Evolutionary conservation across 805 yeast species (phyloP), one percentile per base, ranked within the genome.

Genomic region (Scheffersomyces spartinae): DNA sequence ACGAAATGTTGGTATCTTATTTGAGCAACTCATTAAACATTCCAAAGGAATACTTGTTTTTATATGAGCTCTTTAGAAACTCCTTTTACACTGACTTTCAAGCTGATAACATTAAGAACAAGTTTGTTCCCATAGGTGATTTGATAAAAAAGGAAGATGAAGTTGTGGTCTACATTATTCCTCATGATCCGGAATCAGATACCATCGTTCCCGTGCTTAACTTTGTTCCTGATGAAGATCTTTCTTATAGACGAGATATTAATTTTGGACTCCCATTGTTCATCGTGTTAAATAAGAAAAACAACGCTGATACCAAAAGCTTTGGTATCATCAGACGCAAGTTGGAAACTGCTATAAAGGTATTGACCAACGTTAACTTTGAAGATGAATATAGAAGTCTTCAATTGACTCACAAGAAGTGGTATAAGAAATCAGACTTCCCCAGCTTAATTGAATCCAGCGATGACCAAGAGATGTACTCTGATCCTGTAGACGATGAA

Each of bases 181-280:
- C 70, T 3, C 69, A 64, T 20, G 71, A 71, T 35, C 35, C 70
- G 5, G 53, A 29, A 5, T 25, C 39, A 2, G 56, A 57, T 26
- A 30, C 49, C 6, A 47, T 77, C 13, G 59, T 78, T 6, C 88
- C 91, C 0, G 74, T 80, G 0, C 48, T 74, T 28, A 74, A 62
- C 18, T 31, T 47, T 21, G 41, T 63, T 36, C 43, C 59, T 38
- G 50, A 61, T 46, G 29, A 55, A 28, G 53, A 55, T 27, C 36
- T 40, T 22, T 46, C 56, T 1, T 50, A 52, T 26, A 47, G 49
- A 7, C 43, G 53, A 8, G 58, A 64, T 1, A 61, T 61, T 21
- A 49, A 74, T 1, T 80, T 84, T 51, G 93, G 85, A 2, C 46
- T 75, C 1, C 97, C 97, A 3, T 71, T 83, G 38, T 74, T 85